Evolutionary conservation across 2,329 filamentous ascomycete genomes (phyloP).

Genomic region (Tympanopsis confertula): DNA sequence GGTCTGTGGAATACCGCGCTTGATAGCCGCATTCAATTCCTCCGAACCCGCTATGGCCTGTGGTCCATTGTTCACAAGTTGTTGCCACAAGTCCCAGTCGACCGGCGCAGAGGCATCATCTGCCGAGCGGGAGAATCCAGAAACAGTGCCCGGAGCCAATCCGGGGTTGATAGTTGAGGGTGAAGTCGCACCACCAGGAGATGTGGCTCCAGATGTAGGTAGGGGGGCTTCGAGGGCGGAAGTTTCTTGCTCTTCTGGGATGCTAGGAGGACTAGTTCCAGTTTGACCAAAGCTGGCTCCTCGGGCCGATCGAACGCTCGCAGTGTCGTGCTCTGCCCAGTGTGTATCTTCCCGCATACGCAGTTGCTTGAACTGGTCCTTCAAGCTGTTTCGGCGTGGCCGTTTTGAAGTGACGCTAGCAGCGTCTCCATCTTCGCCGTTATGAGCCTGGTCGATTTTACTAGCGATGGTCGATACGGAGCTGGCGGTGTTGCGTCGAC

Average conservation of each 20-base stretch:
- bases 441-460: slow-evolving; percentile 41
- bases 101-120: slow-evolving; percentile 44
- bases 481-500: slow-evolving; percentile 43
- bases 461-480: slow-evolving; percentile 46
- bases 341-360: slow-evolving; percentile 41
- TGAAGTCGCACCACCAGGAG: slow-evolving; percentile 12
- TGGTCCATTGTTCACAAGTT: slow-evolving; percentile 61
- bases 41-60: slow-evolving; percentile 54
- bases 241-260: not conserved
- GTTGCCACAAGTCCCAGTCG: slow-evolving; percentile 69
- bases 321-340: slow-evolving; percentile 24
- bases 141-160: slow-evolving; percentile 54
- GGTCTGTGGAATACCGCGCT: slow-evolving; percentile 59
- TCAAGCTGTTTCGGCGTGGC: slow-evolving; percentile 34
- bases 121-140: slow-evolving; percentile 47
- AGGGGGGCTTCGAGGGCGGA: not conserved
- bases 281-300: slow-evolving; percentile 7
- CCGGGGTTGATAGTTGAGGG: slow-evolving; percentile 42
- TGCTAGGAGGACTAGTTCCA: not conserved
- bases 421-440: slow-evolving; percentile 31
- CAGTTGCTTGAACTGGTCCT: slow-evolving; percentile 44
- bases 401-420: slow-evolving; percentile 20
- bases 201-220: not conserved
- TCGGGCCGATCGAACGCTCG: slow-evolving; percentile 21
- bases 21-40: slow-evolving; percentile 57